phyloP scores from a whole-genome alignment of 441 rosid genomes.

The Melianthus villosus region DNA sequence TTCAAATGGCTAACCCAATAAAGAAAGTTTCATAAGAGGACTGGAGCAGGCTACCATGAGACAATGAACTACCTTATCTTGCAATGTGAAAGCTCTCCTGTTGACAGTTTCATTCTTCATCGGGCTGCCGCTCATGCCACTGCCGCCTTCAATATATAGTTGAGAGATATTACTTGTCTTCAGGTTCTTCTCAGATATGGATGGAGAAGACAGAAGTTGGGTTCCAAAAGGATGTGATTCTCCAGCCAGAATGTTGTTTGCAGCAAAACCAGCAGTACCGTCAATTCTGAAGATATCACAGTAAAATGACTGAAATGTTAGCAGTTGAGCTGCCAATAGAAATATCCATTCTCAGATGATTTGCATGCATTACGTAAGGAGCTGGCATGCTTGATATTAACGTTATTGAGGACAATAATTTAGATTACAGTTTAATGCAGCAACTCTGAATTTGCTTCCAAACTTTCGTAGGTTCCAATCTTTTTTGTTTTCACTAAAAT shows the following conservation, averaged over 20 bases:
- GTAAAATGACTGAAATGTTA: constrained; percentile 1
- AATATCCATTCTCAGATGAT: too few species aligned
- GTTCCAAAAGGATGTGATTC: constrained; percentile 17
- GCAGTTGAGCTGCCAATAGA: too few species aligned
- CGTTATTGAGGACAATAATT: too few species aligned
- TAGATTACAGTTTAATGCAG: too few species aligned
- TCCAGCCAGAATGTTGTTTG: constrained; percentile 20
- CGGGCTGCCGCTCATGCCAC: constrained; percentile 21
- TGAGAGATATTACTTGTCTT: constrained; percentile 26
- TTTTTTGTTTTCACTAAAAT: too few species aligned
- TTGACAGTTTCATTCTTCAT: constrained; percentile 59
- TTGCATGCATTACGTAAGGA: too few species aligned
- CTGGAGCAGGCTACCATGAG: too few species aligned
- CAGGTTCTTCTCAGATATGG: constrained; percentile 23
- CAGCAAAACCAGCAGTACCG: constrained; percentile 18
- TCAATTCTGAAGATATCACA: constrained; percentile 25
- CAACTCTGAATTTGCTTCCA: too few species aligned
- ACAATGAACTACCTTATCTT: constrained; percentile 98
- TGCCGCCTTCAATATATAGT: constrained; percentile 27
- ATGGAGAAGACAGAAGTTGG: constrained; percentile 18
- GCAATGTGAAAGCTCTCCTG: constrained; percentile 75
- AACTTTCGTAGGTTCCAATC: too few species aligned
- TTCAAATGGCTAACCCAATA: too few species aligned
- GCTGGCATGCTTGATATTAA: too few species aligned
- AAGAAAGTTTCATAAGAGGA: too few species aligned